Evolutionary conservation across 306 rosid species (phyloP).

Genomic region (Boehmeria nivea): DNA sequence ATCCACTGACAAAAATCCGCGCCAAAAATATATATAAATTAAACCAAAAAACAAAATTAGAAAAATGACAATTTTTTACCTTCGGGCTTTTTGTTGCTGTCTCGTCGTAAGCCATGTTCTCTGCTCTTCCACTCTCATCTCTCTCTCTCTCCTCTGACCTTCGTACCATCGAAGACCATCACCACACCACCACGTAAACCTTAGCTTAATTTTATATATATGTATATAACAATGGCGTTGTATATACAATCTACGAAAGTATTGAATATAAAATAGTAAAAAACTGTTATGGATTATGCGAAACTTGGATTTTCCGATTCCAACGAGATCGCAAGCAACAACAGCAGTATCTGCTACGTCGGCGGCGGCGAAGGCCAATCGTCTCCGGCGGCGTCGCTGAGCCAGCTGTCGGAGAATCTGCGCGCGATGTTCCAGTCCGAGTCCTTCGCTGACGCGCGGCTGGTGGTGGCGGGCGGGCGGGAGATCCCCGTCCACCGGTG

Average conservation of each 20-base stretch:
- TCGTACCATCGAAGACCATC: background rate
- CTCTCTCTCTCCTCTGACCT: slow-evolving; percentile 18
- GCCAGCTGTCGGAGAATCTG: slow-evolving; percentile 41
- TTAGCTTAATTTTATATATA: too few relatives aligned
- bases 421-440: slow-evolving; percentile 28
- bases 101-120: slow-evolving; percentile 11
- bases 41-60: too few relatives aligned
- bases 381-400: slow-evolving; percentile 23
- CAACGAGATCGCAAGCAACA: slow-evolving; percentile 30
- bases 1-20: background rate
- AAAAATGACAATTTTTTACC: background rate
- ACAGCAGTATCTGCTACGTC: slow-evolving; percentile 21
- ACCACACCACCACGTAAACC: too few relatives aligned
- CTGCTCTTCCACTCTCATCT: background rate
- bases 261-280: too few relatives aligned
- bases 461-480: slow-evolving; percentile 16
- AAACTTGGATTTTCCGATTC: slow-evolving; percentile 28
- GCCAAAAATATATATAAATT: background rate
- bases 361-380: too few relatives aligned
- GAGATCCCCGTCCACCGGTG: slow-evolving; percentile 51
- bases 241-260: too few relatives aligned
- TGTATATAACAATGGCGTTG: background rate
- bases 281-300: too few relatives aligned
- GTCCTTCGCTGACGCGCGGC: slow-evolving; percentile 43
- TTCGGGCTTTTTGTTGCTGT: background rate